phyloP scores from a whole-genome alignment of 345 rosid species.

The Cardamine chenopodiifolia region DNA sequence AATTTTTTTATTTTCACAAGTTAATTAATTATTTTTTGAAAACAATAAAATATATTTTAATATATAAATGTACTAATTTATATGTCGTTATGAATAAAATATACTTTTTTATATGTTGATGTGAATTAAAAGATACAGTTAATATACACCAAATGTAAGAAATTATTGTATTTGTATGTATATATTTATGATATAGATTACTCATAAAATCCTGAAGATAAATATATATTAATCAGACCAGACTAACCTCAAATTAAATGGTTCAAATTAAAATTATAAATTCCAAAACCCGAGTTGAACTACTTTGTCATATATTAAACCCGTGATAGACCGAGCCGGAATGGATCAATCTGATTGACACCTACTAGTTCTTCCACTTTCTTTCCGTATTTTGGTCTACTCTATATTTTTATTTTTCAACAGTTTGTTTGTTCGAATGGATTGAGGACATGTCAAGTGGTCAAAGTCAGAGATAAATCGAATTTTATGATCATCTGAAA shows the following conservation, averaged over 20 bases:
- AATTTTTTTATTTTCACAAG: not conserved
- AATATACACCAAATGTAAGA: not conserved
- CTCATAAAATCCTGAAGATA: not conserved
- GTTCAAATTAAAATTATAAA: not conserved
- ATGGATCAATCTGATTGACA: constrained; percentile 25
- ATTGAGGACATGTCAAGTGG: not conserved
- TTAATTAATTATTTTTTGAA: not conserved
- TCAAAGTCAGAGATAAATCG: not conserved
- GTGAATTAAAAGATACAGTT: not conserved
- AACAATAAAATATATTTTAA: too few species aligned
- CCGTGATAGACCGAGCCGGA: constrained; percentile 22
- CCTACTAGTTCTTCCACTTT: constrained; percentile 32
- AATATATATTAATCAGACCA: not conserved
- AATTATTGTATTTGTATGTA: not conserved
- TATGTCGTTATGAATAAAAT: not conserved
- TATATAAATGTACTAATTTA: not conserved
- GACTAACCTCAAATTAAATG: not conserved
- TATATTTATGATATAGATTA: not conserved
- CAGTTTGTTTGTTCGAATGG: not conserved
- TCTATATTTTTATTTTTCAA: not conserved
- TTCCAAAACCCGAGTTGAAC: constrained; percentile 3
- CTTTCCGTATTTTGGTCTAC: constrained; percentile 8
- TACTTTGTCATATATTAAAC: constrained; percentile 12
- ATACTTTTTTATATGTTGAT: not conserved
- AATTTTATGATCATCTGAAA: not conserved